A percentile compares a stretch with the other conserved stretches of the same genome.
These are phyloP conservation scores for Phaeotremella skinneri DNA, from an alignment of 768 basidiomycete species.

Conservation along the genomic window DNA sequence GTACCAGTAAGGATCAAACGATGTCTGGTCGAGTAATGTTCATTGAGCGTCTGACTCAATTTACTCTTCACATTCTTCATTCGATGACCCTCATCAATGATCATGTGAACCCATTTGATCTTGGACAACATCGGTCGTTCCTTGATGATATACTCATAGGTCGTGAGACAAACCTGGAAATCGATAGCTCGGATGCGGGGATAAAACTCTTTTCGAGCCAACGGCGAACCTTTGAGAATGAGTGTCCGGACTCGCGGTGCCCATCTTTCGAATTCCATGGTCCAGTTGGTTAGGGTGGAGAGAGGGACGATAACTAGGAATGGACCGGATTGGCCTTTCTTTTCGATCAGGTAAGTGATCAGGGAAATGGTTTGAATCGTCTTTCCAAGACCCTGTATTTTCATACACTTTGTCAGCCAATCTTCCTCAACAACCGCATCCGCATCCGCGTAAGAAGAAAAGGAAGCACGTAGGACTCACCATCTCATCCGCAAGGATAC, in stretches of 20 bases:
- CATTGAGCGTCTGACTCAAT: conserved; percentile 81
- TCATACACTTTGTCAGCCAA: not conserved
- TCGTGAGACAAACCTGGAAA: conserved; percentile 90
- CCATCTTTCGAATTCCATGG: conserved; percentile 96
- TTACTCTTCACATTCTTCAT: conserved; percentile 96
- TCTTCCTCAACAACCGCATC: not conserved
- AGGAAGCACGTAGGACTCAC: conserved; percentile 41
- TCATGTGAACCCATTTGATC: conserved; percentile 96
- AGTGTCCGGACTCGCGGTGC: conserved; percentile 75
- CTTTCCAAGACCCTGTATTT: conserved; percentile 49
- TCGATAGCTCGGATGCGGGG: conserved; percentile 67
- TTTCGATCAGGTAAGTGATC: conserved; percentile 89
- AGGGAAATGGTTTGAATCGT: conserved; percentile 57
- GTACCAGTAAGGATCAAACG: conserved; percentile 94
- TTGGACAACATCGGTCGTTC: conserved; percentile 86
- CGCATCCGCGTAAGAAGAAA: too few relatives aligned
- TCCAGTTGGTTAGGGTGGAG: conserved; percentile 96
- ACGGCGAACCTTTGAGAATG: conserved; percentile 88
- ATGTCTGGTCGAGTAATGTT: conserved; percentile 87
- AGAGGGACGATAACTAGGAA: conserved; percentile 94
- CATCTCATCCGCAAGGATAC: conserved; percentile 77
- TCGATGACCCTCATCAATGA: conserved; percentile 96
- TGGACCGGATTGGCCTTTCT: conserved; percentile 84
- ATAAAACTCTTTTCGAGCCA: conserved; percentile 74
- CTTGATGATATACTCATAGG: conserved; percentile 97